Evolutionary conservation across 2,329 filamentous ascomycete genomes (phyloP).

Genomic region (Xylogone sp.): DNA sequence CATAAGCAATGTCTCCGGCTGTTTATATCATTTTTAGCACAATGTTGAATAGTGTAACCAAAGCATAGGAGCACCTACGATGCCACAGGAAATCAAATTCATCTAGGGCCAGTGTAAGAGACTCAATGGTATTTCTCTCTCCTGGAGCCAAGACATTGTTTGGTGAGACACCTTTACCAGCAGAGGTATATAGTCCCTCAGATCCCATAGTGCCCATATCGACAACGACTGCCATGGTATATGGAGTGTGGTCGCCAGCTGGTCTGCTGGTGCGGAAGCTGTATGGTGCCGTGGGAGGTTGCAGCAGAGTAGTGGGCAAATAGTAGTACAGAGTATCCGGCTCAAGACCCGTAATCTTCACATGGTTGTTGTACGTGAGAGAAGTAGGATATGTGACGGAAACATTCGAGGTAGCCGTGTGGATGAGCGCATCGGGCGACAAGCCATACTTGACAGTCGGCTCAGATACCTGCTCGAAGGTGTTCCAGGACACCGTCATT

Average conservation of each 20-base stretch:
- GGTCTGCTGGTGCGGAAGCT: constrained; percentile 17
- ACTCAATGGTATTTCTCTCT: constrained; percentile 12
- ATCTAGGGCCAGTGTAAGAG: constrained; percentile 2
- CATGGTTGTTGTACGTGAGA: constrained; percentile 27
- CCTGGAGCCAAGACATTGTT: constrained; percentile 3
- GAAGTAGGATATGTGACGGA: constrained; percentile 30
- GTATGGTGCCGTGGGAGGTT: constrained; percentile 8
- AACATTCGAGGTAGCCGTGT: constrained; percentile 20
- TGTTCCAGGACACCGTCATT: constrained; percentile 32
- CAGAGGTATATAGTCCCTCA: constrained; percentile 10
- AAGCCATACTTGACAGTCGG: constrained; percentile 29
- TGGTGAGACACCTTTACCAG: not conserved
- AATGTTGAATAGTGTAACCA: not conserved
- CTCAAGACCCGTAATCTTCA: constrained; percentile 13
- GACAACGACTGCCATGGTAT: constrained; percentile 14
- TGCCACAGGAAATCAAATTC: constrained; percentile 14
- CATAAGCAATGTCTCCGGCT: constrained; percentile 48
- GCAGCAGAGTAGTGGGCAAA: constrained; percentile 6
- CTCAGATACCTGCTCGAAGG: constrained; percentile 20
- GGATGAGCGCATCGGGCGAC: constrained; percentile 15
- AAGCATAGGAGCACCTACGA: constrained; percentile 1
- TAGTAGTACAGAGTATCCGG: constrained; percentile 23
- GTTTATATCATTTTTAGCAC: not conserved
- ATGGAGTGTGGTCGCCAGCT: constrained; percentile 18
- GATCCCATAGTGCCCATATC: constrained; percentile 14